phyloP scores from a whole-genome alignment of 108 stramenopile species.

The Skeletonema menzelii region DNA sequence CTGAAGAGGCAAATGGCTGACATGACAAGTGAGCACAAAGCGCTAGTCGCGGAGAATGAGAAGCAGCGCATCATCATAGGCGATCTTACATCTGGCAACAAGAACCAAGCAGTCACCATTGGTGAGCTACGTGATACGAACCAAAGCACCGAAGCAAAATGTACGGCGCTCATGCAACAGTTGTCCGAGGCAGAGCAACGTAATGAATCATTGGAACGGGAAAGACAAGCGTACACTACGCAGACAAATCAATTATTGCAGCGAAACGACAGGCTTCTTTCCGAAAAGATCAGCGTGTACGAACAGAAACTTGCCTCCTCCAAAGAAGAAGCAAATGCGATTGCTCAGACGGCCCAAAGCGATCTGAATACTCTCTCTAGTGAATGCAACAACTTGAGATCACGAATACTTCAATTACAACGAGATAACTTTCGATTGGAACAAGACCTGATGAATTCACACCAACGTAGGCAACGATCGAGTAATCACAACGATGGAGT shows the following conservation, averaged over 20 bases:
- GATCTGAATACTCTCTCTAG: slow-evolving; percentile 9
- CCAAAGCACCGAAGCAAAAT: neutral
- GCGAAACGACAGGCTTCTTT: neutral
- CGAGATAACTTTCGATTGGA: slow-evolving; percentile 31
- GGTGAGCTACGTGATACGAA: neutral
- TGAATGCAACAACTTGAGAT: slow-evolving; percentile 34
- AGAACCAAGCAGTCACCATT: neutral
- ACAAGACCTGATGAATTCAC: slow-evolving; percentile 25
- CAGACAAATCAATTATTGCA: neutral
- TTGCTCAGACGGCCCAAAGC: neutral
- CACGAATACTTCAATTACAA: slow-evolving; percentile 17
- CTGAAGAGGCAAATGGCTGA: neutral
- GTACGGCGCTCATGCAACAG: neutral
- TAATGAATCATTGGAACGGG: neutral
- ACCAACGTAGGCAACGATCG: neutral
- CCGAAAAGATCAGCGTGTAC: neutral
- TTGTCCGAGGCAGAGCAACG: neutral
- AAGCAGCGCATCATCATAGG: neutral
- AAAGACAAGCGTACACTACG: neutral
- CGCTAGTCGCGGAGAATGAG: neutral
- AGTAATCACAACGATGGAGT: neutral
- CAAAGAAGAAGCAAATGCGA: neutral
- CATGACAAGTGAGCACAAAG: neutral
- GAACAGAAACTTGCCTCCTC: neutral
- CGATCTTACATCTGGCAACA: neutral